Evolutionary conservation across 1,284 basidiomycete genomes (phyloP), one percentile per base, ranked within the genome.

Genomic region (Ustilago shanxiensis): DNA sequence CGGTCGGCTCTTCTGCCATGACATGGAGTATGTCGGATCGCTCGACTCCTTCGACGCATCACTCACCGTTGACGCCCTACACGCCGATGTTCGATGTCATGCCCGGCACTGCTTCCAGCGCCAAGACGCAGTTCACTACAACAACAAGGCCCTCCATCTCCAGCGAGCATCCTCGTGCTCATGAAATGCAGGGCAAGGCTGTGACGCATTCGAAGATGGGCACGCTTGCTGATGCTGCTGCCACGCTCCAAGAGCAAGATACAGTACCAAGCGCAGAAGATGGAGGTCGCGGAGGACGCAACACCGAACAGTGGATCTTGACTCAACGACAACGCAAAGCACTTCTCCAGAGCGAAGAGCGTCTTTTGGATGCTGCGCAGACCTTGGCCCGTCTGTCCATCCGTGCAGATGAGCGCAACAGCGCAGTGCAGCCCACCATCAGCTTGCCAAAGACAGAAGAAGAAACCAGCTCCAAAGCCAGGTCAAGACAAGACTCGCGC

Each of bases 71-170:
- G 26, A 82, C 80, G 2, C 79, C 77, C 16, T 79, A 74, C 66
- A 74, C 79, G n/a, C 69, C 80, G 2, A 28, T 72, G 29, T 82
- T 82, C 41, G 80, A 82, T 41, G 33, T 50, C 47, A 72, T 77
- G 55, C 62, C 67, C 10, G 69, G 53, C 33, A 65, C 57, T 16
- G 56, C 75, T 16, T 35, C 64, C 6, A 61, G 57, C 49, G 39
- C 45, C 57, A 72, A 70, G 60, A 64, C 69, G 20, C 70, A 60
- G 8, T 58, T 64, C 20, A 52, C 56, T 3, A 41, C 54, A 3
- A 20, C 53, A 16, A 64, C 58, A 13, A 44, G 49, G 9, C 55
- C 62, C 3, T 53, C 51, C 16, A 50, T 51, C 47, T 67, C 57
- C 9, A 60, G 49, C 41, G 65, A 64, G 29, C 37, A 26, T 11